Evolutionary conservation across 306 rosid genomes (phyloP), one percentile per base, ranked within the genome.

Genomic region (Alnus rubra): DNA sequence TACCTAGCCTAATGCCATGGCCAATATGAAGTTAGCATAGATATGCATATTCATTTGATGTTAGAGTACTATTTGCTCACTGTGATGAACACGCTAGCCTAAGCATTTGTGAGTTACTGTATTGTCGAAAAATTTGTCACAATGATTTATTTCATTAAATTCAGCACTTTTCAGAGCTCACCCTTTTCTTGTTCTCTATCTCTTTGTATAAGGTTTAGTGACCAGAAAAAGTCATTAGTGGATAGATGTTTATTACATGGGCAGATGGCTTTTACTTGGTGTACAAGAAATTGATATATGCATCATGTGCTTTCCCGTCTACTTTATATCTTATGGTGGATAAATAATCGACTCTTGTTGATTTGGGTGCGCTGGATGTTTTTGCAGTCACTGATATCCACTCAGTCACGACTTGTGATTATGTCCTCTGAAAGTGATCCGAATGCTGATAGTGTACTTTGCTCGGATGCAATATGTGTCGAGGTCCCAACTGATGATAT

Each of bases 401-500:
- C 98, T 69, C 92, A 84, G 77, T 90, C 98, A 78, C 91, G 98
- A 81, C 98, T 95, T 86, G 94, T 95, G 71, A 86, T 95, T 71
- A 84, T 86, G 58, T 84, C 98, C 79, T 84, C 98, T 9, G 98
- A 92, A 84, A 83, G 74, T 63, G 84, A 86, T 56, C 80, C 92
- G 80, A 75, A 93, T 71, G 51, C 86, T 48, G 88, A 85, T 82
- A 87, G 62, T 60, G 98, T 95, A 75, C 93, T 94, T 74, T 78
- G 86, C 83, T 82, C 93, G 62, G 95, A 95, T 71, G 84, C 98
- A 80, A 83, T 95, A 44, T 91, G 91, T 81, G 80, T 93, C 62
- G 90, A 91, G 85, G 98, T 91, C 79, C 91, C 97, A 50, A 95
- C 97, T 73, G 99, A 95, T 84, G 97, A 93, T 82, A 87, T 95